Evolutionary conservation across 75 land plant species (phyloP), one percentile per base, ranked within the genome.

Genomic region (Sequoia sempervirens): DNA sequence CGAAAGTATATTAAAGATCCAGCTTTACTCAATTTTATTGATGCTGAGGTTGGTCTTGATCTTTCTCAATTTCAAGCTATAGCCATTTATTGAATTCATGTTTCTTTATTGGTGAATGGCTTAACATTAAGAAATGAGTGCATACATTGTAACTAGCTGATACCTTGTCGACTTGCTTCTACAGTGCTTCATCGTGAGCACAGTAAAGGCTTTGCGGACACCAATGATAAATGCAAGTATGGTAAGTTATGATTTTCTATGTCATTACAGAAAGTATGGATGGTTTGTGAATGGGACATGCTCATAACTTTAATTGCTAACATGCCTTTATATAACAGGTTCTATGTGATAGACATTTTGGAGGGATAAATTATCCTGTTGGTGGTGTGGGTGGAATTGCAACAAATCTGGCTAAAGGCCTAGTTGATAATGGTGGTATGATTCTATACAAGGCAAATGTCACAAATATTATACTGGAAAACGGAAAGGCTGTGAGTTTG

Each of bases 191-290:
- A 92, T 97, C 80, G 99, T 97, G 85, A 97, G 99, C 88, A 97
- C 99, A 18, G 96, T 97, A 43, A 93, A 93, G 88, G 95, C 99
- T 34, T 85, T 91, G 85, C 93, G 91, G 72, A 97, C 99, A 70
- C 99, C 99, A 43, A 97, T 97, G 96, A 97, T 97, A 82, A 97
- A 97, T 88, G 98, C 98, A 81, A 89, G 95, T 88, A 94, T 97
- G 98, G 99, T 96, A 93, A 86, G 84, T 54, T 75, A 5, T 38
- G 37, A 32, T 32, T 32, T 53, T 11, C 15, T 45, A 26, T 78
- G 46, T 5, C n/a, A 45, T 46, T 81, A 6, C 20, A 85, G 37
- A n/a, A 61, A 47, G 20, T 10, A 10, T 43, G 84, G 56, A n/a
- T 11, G 32, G 17, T 23, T 83, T 82, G 69, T 84, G 17, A 66